phyloP scores from a whole-genome alignment of 1,284 basidiomycete species.

The Heliocybe sulcata region DNA sequence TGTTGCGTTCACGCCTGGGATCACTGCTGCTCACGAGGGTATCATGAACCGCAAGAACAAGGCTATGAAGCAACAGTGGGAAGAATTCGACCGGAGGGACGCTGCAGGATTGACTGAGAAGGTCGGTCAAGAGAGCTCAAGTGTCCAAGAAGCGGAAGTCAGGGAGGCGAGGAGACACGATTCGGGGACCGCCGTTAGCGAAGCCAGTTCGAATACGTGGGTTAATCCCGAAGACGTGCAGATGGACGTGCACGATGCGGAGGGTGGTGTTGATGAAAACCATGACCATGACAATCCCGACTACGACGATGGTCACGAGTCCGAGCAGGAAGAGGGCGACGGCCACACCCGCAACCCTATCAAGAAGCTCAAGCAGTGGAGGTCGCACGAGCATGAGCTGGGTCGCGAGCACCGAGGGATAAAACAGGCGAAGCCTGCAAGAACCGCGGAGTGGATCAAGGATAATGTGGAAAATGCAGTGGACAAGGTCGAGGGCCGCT shows the following conservation, averaged over 20 bases:
- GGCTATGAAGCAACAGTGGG: constrained; percentile 22
- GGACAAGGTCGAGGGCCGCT: constrained; percentile 23
- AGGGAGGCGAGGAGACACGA: neutral
- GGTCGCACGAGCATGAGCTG: constrained; percentile 34
- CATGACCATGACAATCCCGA: constrained; percentile 20
- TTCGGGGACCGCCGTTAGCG: neutral
- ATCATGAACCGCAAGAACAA: constrained; percentile 19
- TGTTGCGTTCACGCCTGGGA: constrained; percentile 20
- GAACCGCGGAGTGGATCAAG: constrained; percentile 46
- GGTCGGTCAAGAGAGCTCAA: constrained; percentile 14
- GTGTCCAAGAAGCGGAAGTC: neutral
- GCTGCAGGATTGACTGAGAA: constrained; percentile 31
- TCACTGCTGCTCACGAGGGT: constrained; percentile 27
- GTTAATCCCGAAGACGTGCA: constrained; percentile 11
- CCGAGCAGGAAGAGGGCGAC: constrained; percentile 20
- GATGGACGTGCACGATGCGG: constrained; percentile 27
- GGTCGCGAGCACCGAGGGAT: constrained; percentile 39
- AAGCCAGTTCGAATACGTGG: neutral
- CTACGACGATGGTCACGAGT: constrained; percentile 25
- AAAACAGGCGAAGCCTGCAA: constrained; percentile 41
- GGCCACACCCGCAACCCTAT: constrained; percentile 26
- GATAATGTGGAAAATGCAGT: constrained; percentile 26
- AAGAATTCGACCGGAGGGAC: constrained; percentile 26
- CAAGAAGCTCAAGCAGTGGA: constrained; percentile 24
- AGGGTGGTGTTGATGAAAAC: constrained; percentile 6